Percentiles rank a stretch among this genome's conserved stretches.
Evolutionary conservation across 2,329 filamentous ascomycete species (phyloP).

Genomic region (Atkinsonella hypoxylon): DNA sequence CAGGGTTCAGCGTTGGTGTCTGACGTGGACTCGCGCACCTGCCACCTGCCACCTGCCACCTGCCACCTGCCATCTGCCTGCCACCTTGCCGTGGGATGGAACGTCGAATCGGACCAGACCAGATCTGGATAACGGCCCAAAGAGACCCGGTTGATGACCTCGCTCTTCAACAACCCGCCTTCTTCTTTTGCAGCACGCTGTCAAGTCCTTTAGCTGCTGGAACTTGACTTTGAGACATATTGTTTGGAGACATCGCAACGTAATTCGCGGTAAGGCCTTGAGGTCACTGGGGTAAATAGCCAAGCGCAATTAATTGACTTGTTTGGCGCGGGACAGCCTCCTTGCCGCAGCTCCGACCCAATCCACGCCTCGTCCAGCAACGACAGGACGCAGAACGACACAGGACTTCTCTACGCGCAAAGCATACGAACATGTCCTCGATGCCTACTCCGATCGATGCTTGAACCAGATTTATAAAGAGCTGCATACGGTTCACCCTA

Average conservation of each 20-base stretch:
- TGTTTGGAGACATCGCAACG: neutral
- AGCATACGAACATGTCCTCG: neutral
- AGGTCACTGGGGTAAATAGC: neutral
- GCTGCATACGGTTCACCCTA: neutral
- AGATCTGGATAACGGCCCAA: neutral
- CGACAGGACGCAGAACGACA: neutral
- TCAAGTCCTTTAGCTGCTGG: neutral
- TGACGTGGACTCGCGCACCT: neutral
- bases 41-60: neutral
- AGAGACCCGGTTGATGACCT: neutral
- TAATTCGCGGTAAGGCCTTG: neutral
- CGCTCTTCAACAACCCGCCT: neutral
- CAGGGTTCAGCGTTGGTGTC: neutral
- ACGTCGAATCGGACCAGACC: neutral
- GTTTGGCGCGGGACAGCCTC: neutral
- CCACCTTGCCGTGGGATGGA: neutral
- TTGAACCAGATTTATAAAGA: neutral
- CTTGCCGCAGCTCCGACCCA: slow-evolving; percentile 1
- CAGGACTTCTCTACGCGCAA: neutral
- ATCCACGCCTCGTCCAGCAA: neutral
- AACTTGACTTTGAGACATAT: neutral
- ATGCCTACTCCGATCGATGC: neutral
- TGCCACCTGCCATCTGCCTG: neutral
- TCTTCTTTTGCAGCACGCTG: neutral
- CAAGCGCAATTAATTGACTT: neutral